phyloP scores from a whole-genome alignment of 2,329 filamentous ascomycete genomes.

The Colletotrichum sublineola region DNA sequence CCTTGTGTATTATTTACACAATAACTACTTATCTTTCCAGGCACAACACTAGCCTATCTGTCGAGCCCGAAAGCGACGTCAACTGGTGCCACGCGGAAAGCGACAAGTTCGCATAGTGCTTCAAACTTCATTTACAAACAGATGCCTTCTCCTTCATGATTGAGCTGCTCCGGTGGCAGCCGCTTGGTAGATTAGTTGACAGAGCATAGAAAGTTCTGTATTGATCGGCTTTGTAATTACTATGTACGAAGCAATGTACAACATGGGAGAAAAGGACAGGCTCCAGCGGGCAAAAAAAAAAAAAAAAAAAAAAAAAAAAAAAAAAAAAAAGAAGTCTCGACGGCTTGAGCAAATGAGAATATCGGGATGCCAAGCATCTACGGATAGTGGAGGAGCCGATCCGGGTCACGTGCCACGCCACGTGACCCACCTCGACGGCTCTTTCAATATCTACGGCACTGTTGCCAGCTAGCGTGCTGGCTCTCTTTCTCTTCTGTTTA shows the following conservation, averaged over 20 bases:
- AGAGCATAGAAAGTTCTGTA: conserved; percentile 61
- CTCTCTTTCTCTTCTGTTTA: too few species aligned
- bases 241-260: conserved; percentile 65
- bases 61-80: conserved; percentile 53
- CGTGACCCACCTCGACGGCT: too few species aligned
- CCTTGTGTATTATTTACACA: conserved; percentile 47
- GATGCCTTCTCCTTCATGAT: conserved; percentile 69
- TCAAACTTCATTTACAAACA: conserved; percentile 66
- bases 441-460: too few species aligned
- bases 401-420: too few species aligned
- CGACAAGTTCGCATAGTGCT: conserved; percentile 68
- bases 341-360: too few species aligned
- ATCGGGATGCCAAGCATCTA: too few species aligned
- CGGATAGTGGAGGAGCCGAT: too few species aligned
- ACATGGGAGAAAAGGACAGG: conserved; percentile 60
- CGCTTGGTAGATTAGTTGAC: conserved; percentile 63
- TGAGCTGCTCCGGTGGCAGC: conserved; percentile 64
- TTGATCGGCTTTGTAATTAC: conserved; percentile 61
- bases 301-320: too few species aligned
- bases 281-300: conserved; percentile 52
- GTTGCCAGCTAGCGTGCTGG: too few species aligned
- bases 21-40: conserved; percentile 48
- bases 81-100: conserved; percentile 58
- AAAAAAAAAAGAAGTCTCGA: too few species aligned
- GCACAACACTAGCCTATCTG: conserved; percentile 45